Conservation (phyloP, 305 asterid species). For the Fraxinus angustifolia region DNA sequence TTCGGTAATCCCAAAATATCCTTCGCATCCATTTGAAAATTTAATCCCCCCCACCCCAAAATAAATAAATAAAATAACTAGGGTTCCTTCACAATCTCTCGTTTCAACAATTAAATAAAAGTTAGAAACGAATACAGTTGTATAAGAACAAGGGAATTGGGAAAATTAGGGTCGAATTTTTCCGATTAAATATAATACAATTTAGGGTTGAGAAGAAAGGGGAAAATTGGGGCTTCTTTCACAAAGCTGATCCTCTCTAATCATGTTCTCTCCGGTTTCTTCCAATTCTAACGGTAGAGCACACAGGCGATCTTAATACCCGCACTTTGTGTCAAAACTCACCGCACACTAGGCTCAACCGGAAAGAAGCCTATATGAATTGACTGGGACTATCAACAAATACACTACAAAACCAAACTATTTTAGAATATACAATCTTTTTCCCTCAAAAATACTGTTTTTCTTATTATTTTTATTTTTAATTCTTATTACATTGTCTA, state of each 20-base stretch:
- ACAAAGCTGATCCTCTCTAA: background rate
- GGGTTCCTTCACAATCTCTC: background rate
- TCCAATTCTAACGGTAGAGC: background rate
- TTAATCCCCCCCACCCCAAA: background rate
- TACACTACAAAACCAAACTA: too few relatives aligned
- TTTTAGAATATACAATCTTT: too few relatives aligned
- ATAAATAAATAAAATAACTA: background rate
- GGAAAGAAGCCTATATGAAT: background rate
- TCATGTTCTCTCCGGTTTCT: background rate
- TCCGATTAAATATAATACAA: constrained; percentile 1
- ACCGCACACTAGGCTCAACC: background rate
- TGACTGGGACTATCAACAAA: background rate
- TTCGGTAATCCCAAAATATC: constrained; percentile 90
- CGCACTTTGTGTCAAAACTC: too few relatives aligned
- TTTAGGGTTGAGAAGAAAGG: constrained; percentile 23
- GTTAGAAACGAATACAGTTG: background rate
- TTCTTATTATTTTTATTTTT: too few relatives aligned
- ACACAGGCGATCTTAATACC: background rate
- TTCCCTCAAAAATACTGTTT: background rate
- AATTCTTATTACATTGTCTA: too few relatives aligned
- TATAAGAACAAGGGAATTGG: background rate
- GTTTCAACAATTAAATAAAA: background rate
- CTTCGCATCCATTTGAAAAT: constrained; percentile 74
- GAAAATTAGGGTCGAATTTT: constrained; percentile 2
- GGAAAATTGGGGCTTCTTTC: constrained; percentile 14